Evolutionary conservation across 2,329 filamentous ascomycete species (phyloP), one percentile per base, ranked within the genome.

Genomic region (Hyphodiscus sp.): DNA sequence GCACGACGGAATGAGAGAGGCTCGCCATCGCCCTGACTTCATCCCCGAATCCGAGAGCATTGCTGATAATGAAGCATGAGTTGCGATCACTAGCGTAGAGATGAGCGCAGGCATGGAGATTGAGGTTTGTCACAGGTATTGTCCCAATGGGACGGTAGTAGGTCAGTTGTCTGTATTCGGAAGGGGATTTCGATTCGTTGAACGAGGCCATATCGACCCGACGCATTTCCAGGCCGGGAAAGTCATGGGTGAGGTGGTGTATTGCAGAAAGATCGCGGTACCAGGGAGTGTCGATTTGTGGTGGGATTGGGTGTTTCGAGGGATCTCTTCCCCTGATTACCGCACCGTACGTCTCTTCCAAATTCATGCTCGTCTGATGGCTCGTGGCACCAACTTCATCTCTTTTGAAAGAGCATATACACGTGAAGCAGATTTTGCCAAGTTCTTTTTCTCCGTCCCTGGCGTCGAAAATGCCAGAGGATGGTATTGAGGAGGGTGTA

Each of bases 1-100:
- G 71, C 8, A 76, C 68, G 3, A 78, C 74, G 1, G 71, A 75
- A 51, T 78, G 71, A 7, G 70, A 73, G 47, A 80, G 58, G 55
- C 73, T 76, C 5, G 72, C 73, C 69, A 78, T 75, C 20, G 69
- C 69, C 0, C 63, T 67, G 55, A 68, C 73, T 7, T 65, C 57
- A 41, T 70, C 65, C 20, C 67, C 69, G 20, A 74, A 65, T 0
- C 72, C 72, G n/a, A 77, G 63, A 16, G 77, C 73, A 20, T 76
- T 76, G 2, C 76, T 70, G 1, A 80, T 72, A 45, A 80, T 65
- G 63, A 76, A 75, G 13, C 81, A 66, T 18, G 75, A 76, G 53
- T 82, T 82, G 20, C 75, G 73, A 59, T 82, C 80, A 33, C 75
- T 77, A 0, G 78, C 75, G 60, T 80, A 82, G 44, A 81, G 68